Base-by-base conservation (phyloP, 352 stramenopile genomes). In the Phytophthora palmivora region DNA sequence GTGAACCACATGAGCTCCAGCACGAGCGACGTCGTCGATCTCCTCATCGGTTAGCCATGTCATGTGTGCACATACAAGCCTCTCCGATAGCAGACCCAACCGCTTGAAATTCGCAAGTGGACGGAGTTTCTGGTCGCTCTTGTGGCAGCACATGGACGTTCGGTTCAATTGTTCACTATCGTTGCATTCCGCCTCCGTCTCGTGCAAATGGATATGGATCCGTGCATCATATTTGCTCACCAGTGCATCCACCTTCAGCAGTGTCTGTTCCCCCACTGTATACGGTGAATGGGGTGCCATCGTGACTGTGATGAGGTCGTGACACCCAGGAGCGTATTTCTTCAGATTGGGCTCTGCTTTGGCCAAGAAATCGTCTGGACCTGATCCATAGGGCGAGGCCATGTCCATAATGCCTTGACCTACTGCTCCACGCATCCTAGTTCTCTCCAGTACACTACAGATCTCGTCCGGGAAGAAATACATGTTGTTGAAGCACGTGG, bases 401-500 rank as follows among this genome's bases (percentile, higher is more conserved):
- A 8, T 85, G 87, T 95, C 78, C 45, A 96, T 60, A 24, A 94
- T 59, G 42, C 85, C 74, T 61, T 88, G 77, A 4, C 85, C 85
- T 24, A 94, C 74, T 16, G 82, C 71, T 0, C 67, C 85, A 14
- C 90, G 85, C 21, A 97, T 82, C 21, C 89, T 88, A 8, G 88
- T 78, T 7, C 58, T 18, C 47, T 91, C 74, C 18, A 94, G 53
- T 10, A 85, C 87, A 9, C 75, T 47, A 30, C 76, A 84, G 5
- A 74, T 66, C 9, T 82, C 71, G 2, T 87, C 63, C 0, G 84
- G 71, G 63, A 94, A 95, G 65, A 95, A 96, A 78, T 95, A 97
- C 90, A 97, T 97, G 72, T 97, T 88, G 51, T 96, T 96, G 69
- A 83, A 94, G 68, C 89, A 97, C 14, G 90, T 97, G 22, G 87